A percentile compares a stretch with the other conserved stretches of the same genome.
phyloP scores from a whole-genome alignment of 768 basidiomycete species.

The Nidula microcarpa region DNA sequence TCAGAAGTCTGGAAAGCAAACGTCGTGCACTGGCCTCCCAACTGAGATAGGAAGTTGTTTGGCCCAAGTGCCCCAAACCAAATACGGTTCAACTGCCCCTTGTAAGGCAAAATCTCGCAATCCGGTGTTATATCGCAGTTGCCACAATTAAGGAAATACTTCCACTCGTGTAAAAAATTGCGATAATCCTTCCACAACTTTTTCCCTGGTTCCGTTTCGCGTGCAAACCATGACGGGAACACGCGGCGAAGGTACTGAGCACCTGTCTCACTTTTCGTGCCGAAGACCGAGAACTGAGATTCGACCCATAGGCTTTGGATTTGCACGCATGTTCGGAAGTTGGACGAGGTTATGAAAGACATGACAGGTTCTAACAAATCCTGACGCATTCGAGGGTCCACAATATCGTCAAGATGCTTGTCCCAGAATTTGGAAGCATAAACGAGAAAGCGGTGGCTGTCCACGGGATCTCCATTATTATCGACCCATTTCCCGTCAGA shows the following conservation, averaged over 20 bases:
- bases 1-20: not conserved
- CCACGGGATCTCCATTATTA: constrained; percentile 9
- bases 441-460: constrained; percentile 17
- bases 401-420: constrained; percentile 19
- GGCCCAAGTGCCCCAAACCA: constrained; percentile 23
- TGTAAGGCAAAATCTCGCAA: constrained; percentile 5
- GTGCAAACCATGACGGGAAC: constrained; percentile 20
- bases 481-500: constrained; percentile 17
- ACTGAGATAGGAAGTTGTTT: constrained; percentile 15
- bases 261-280: not conserved
- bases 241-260: constrained; percentile 2
- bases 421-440: constrained; percentile 30
- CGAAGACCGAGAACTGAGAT: constrained; percentile 17
- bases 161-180: constrained; percentile 20
- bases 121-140: constrained; percentile 1
- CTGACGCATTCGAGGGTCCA: not conserved
- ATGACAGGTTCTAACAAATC: constrained; percentile 8
- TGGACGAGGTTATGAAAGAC: constrained; percentile 19
- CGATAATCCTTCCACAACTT: constrained; percentile 16
- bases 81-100: constrained; percentile 20
- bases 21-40: not conserved
- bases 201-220: not conserved
- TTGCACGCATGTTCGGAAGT: constrained; percentile 25
- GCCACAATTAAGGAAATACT: constrained; percentile 13
- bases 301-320: constrained; percentile 26